phyloP scores from a whole-genome alignment of 106 monocot species.

The Apostasia ramifera region DNA sequence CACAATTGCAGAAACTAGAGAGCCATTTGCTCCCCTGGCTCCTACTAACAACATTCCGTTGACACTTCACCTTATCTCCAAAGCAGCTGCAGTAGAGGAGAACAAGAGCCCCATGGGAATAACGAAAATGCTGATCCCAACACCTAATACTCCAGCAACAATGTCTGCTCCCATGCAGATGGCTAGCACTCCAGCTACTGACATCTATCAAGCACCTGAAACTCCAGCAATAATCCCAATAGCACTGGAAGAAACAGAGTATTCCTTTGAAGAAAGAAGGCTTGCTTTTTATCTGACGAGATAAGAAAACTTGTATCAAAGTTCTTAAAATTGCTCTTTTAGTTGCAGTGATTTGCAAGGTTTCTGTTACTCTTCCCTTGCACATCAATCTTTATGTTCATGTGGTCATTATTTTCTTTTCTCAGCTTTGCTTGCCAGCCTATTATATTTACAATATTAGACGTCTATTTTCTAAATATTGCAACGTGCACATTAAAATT shows the following conservation, averaged over 20 bases:
- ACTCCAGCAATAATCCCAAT: neutral
- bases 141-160: conserved; percentile 28
- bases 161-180: conserved; percentile 30
- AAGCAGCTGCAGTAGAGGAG: conserved; percentile 8
- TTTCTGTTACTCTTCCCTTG: too few species aligned
- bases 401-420: too few species aligned
- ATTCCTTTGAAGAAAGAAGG: conserved; percentile 50
- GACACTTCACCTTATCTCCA: neutral
- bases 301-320: neutral
- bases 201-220: conserved; percentile 2
- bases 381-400: too few species aligned
- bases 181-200: conserved; percentile 17
- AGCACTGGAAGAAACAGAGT: conserved; percentile 14
- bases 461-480: too few species aligned
- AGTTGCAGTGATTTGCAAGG: too few species aligned
- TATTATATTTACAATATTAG: too few species aligned
- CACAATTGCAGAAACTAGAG: conserved; percentile 4
- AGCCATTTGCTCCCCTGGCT: conserved; percentile 13
- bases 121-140: conserved; percentile 1
- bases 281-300: conserved; percentile 13
- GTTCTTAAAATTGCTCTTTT: too few species aligned
- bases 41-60: neutral
- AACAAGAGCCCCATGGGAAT: conserved; percentile 10
- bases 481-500: too few species aligned
- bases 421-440: too few species aligned